phyloP scores from a whole-genome alignment of 2,329 filamentous ascomycete species.

The Monilinia vaccinii-corymbosi region DNA sequence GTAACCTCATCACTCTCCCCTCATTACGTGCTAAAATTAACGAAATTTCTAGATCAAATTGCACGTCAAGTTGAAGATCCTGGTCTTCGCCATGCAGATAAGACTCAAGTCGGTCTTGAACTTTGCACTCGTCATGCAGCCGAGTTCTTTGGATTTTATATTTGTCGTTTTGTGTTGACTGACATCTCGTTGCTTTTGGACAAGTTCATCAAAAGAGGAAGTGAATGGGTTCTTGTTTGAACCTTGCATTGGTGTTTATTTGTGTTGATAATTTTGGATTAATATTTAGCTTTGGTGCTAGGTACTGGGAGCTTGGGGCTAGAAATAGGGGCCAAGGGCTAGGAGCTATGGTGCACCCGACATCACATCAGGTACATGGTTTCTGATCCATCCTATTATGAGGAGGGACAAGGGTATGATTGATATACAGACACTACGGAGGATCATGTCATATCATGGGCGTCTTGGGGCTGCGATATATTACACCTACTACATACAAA shows the following conservation, averaged over 20 bases:
- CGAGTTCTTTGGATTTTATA: constrained; percentile 95
- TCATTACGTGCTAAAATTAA: constrained; percentile 22
- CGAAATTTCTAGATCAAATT: constrained; percentile 64
- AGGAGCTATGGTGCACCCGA: not conserved
- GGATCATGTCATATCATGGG: not conserved
- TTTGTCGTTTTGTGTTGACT: constrained; percentile 87
- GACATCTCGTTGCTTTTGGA: constrained; percentile 82
- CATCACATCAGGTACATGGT: not conserved
- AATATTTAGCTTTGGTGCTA: not conserved
- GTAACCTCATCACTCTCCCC: constrained; percentile 28
- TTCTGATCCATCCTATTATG: not conserved
- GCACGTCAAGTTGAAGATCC: constrained; percentile 94
- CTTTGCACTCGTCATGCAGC: constrained; percentile 87
- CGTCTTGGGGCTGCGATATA: not conserved
- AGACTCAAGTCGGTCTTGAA: constrained; percentile 91
- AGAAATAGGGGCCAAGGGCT: not conserved
- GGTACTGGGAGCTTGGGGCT: not conserved
- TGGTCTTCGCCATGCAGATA: constrained; percentile 80
- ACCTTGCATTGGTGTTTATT: not conserved
- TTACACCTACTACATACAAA: not conserved
- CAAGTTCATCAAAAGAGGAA: constrained; percentile 94
- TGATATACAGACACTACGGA: not conserved
- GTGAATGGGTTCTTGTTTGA: constrained; percentile 71
- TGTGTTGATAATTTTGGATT: not conserved
- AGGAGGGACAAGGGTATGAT: not conserved